These are phyloP conservation scores for Crassisporium funariophilum DNA, from an alignment of 768 basidiomycete genomes.

Conservation along the genomic window DNA sequence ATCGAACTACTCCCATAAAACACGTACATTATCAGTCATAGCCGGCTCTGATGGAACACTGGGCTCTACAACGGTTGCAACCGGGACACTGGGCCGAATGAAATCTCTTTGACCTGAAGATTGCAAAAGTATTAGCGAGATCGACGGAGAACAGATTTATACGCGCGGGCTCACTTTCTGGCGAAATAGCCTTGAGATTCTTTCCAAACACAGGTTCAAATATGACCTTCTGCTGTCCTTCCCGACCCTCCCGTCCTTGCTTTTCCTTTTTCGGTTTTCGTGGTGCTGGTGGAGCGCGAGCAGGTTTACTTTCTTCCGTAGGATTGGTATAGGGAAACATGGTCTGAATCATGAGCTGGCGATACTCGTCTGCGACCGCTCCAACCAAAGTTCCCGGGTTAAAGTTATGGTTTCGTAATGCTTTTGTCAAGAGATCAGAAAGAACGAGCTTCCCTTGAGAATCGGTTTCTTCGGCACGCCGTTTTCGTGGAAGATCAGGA, in stretches of 20 bases:
- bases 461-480: constrained; percentile 16
- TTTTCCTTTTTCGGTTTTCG: constrained; percentile 8
- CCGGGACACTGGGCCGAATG: no score
- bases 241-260: constrained; percentile 13
- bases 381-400: constrained; percentile 41
- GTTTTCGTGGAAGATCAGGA: constrained; percentile 40
- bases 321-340: constrained; percentile 60
- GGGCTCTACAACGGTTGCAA: no score
- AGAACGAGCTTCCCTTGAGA: constrained; percentile 1
- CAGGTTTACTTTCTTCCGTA: constrained; percentile 9
- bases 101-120: no score
- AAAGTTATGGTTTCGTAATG: constrained; percentile 23
- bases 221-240: constrained; percentile 1
- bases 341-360: constrained; percentile 47
- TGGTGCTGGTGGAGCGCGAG: constrained; percentile 3
- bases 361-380: constrained; percentile 56
- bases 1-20: no score
- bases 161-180: background rate
- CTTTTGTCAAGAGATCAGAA: constrained; percentile 7
- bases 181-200: background rate
- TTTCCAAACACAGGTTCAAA: background rate
- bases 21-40: no score
- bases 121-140: no score
- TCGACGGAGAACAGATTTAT: no score
- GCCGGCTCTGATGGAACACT: no score